Evolutionary conservation across 1,139 yeast genomes (phyloP), one percentile per base, ranked within the genome.

Genomic region (Candida anutae): DNA sequence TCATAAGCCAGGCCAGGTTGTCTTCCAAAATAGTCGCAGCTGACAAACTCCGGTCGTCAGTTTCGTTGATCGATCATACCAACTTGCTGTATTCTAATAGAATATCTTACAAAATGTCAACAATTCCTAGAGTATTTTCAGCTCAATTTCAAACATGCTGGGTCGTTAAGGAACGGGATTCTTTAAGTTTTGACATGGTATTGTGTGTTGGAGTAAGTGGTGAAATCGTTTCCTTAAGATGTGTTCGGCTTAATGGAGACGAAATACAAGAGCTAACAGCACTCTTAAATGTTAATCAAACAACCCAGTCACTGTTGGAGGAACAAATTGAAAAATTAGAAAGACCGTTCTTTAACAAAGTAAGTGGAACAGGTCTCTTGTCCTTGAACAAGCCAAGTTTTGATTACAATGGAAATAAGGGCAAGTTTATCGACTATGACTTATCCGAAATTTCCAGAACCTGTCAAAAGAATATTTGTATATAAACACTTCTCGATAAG

Each of bases 131-230:
- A 32, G 52, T 72, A 0, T 50, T 39, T 16, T 28, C 35, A 34
- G 62, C 55, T 10, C 45, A 30, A 30, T 62, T 48, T 32, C 36
- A 23, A 45, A 63, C 35, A 28, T 50, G 32, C 15, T 72, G 29
- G 29, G 28, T 16, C 5, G 22, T 18, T 5, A 16, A 23, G 3
- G 25, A 31, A 2, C n/a, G n/a, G n/a, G n/a, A n/a, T n/a, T n/a
- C n/a, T n/a, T n/a, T n/a, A n/a, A n/a, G n/a, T n/a, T n/a, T n/a
- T n/a, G n/a, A n/a, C n/a, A 36, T 33, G 15, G 38, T 70, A 4
- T 37, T 74, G 2, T 51, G 63, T 29, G 69, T 58, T 12, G 65
- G 76, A 0, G 55, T 73, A 4, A 65, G 62, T 39, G 81, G 81
- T 1, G 76, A 72, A 30, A 40, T 73, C 4, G 50, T 57, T 5